A percentile compares a stretch with the other conserved stretches of the same genome.
Evolutionary conservation across 345 rosid species (phyloP).

Genomic region (Gossypium stocksii): DNA sequence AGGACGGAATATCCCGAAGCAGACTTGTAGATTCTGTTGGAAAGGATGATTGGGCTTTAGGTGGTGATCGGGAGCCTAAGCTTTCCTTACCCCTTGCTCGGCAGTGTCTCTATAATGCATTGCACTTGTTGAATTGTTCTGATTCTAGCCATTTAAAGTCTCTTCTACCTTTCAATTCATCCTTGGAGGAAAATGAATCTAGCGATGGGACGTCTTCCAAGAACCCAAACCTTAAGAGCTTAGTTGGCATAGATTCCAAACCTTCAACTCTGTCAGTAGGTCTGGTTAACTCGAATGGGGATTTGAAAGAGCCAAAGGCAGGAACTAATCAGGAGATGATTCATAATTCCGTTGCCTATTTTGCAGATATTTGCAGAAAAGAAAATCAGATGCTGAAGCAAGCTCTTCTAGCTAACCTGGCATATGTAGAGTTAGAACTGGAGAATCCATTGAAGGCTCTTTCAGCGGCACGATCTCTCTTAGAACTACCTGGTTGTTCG

Average conservation of each 20-base stretch:
- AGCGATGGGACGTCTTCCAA: conserved; percentile 32
- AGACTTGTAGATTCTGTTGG: conserved; percentile 34
- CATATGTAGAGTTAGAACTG: conserved; percentile 79
- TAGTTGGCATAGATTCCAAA: conserved; percentile 39
- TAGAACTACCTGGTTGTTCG: conserved; percentile 64
- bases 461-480: conserved; percentile 58
- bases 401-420: conserved; percentile 72
- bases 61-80: conserved; percentile 47
- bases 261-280: conserved; percentile 32
- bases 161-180: conserved; percentile 34
- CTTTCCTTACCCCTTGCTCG: conserved; percentile 79
- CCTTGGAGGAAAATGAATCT: conserved; percentile 43
- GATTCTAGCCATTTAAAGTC: conserved; percentile 36
- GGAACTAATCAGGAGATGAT: conserved; percentile 61
- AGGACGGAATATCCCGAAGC: conserved; percentile 40
- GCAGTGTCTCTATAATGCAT: conserved; percentile 69
- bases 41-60: conserved; percentile 29
- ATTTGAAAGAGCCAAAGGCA: conserved; percentile 66
- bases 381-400: conserved; percentile 63
- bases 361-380: conserved; percentile 40
- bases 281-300: conserved; percentile 54
- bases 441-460: conserved; percentile 81
- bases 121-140: conserved; percentile 54
- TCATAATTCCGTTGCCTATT: conserved; percentile 54
- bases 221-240: conserved; percentile 36